These are phyloP conservation scores for Echium plantagineum DNA, from an alignment of 257 asterid genomes.

Conservation along the genomic window DNA sequence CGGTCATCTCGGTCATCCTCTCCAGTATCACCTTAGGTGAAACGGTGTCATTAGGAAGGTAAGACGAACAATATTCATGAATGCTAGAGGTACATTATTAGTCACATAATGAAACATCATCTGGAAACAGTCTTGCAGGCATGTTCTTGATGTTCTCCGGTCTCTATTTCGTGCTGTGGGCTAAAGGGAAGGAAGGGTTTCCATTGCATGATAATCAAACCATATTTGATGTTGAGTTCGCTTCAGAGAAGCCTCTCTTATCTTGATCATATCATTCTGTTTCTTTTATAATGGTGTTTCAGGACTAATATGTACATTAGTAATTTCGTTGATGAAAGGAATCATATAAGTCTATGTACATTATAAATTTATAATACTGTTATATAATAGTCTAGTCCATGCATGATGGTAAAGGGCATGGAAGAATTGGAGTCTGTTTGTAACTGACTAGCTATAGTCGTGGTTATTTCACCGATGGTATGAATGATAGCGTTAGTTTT, in stretches of 20 bases:
- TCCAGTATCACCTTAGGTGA: slow-evolving; percentile 44
- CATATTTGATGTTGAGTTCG: slow-evolving; percentile 30
- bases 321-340: too few relatives aligned
- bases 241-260: slow-evolving; percentile 69
- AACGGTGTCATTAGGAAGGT: slow-evolving; percentile 60
- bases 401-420: too few relatives aligned
- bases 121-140: slow-evolving; percentile 47
- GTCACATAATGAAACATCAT: background rate
- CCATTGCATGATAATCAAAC: background rate
- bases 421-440: too few relatives aligned
- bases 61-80: background rate
- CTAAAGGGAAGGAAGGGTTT: slow-evolving; percentile 55
- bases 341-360: too few relatives aligned
- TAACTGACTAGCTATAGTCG: too few relatives aligned
- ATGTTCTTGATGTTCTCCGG: slow-evolving; percentile 86
- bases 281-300: too few relatives aligned
- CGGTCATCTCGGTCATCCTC: slow-evolving; percentile 54
- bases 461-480: too few relatives aligned
- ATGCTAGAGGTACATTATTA: background rate
- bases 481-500: too few relatives aligned
- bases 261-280: slow-evolving; percentile 20
- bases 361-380: too few relatives aligned
- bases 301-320: too few relatives aligned
- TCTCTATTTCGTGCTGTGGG: slow-evolving; percentile 77
- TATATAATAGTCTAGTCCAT: too few relatives aligned